Evolutionary conservation across 1,284 basidiomycete species (phyloP).

Genomic region (Apiotrichum veenhuisii): DNA sequence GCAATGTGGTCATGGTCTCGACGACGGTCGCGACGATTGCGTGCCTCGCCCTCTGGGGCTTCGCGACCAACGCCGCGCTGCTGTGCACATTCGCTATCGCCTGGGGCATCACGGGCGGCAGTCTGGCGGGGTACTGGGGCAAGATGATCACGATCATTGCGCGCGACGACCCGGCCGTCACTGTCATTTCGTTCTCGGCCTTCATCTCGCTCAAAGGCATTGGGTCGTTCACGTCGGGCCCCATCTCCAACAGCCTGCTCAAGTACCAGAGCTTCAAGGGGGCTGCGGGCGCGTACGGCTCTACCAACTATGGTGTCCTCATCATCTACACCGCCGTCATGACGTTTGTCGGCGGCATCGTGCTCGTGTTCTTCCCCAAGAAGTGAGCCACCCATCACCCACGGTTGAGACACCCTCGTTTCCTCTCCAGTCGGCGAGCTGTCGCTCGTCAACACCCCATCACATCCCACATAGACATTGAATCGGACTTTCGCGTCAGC

Average conservation of each 20-base stretch:
- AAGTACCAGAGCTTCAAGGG: constrained; percentile 11
- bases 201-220: constrained; percentile 44
- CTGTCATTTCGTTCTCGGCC: constrained; percentile 35
- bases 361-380: neutral
- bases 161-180: constrained; percentile 40
- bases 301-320: constrained; percentile 25
- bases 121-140: constrained; percentile 37
- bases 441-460: too few species aligned
- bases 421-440: too few species aligned
- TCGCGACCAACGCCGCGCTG: constrained; percentile 30
- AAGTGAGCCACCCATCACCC: too few species aligned
- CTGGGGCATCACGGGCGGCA: constrained; percentile 32
- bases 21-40: constrained; percentile 36
- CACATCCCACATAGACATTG: too few species aligned
- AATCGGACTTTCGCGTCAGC: too few species aligned
- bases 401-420: too few species aligned
- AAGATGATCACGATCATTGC: constrained; percentile 33
- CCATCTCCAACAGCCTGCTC: constrained; percentile 31
- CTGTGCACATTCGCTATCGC: constrained; percentile 31
- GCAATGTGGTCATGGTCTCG: constrained; percentile 32
- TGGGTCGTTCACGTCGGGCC: constrained; percentile 33
- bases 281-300: constrained; percentile 29
- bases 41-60: constrained; percentile 48
- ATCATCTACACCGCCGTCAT: constrained; percentile 33
- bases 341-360: constrained; percentile 19